Evolutionary conservation across 1,284 basidiomycete genomes (phyloP).

Genomic region (Malassezia cuniculi): DNA sequence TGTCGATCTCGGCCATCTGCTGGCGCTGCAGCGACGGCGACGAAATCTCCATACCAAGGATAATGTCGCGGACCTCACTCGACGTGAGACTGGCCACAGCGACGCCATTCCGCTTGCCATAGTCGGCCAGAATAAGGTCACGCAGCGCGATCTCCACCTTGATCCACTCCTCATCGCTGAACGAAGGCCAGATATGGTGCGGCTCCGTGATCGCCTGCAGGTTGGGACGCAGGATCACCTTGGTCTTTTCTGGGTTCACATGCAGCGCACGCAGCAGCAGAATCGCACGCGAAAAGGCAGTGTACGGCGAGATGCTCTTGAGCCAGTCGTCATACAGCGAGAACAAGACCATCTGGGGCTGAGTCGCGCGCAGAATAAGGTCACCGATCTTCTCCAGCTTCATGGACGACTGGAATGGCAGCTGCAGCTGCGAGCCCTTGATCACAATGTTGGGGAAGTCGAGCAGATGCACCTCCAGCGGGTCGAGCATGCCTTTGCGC

Average conservation of each 20-base stretch:
- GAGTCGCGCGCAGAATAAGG: constrained; percentile 84
- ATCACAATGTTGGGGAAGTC: constrained; percentile 99
- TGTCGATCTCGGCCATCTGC: constrained; percentile 98
- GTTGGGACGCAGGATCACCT: constrained; percentile 51
- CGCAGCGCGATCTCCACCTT: constrained; percentile 91
- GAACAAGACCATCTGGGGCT: constrained; percentile 98
- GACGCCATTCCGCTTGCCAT: constrained; percentile 96
- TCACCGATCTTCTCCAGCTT: constrained; percentile 99
- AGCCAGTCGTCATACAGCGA: constrained; percentile 98
- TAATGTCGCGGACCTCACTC: constrained; percentile 61
- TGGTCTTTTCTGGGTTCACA: constrained; percentile 99
- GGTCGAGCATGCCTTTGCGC: constrained; percentile 89
- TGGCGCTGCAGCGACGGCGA: constrained; percentile 73
- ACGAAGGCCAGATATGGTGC: constrained; percentile 91
- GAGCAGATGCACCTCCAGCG: constrained; percentile 83
- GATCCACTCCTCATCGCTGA: constrained; percentile 95
- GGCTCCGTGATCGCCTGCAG: constrained; percentile 75
- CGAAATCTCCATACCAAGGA: constrained; percentile 68
- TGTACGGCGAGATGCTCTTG: constrained; percentile 96
- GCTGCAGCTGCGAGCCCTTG: constrained; percentile 92
- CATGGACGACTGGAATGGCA: constrained; percentile 99
- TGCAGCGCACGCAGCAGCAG: constrained; percentile 88
- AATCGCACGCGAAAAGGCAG: constrained; percentile 94
- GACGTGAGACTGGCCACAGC: constrained; percentile 94
- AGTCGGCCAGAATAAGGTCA: constrained; percentile 58